These are phyloP conservation scores for Cucurbita maxima DNA, from an alignment of 306 rosid species.

Conservation along the genomic window DNA sequence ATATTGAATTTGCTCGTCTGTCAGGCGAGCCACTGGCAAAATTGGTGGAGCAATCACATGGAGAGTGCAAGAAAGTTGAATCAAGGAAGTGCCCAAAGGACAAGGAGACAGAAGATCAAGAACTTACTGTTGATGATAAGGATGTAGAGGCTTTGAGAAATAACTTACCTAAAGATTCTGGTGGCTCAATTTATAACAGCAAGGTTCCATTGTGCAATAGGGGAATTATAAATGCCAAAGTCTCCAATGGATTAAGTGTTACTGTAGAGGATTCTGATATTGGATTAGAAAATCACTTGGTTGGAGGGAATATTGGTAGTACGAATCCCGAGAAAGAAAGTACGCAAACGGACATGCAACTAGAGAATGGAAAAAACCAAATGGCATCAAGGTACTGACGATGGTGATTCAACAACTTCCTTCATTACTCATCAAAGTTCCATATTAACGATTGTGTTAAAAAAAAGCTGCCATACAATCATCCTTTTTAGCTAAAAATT, in stretches of 20 bases:
- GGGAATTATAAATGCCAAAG: constrained; percentile 19
- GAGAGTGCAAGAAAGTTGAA: constrained; percentile 19
- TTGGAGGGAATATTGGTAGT: constrained; percentile 17
- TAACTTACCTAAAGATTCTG: constrained; percentile 9
- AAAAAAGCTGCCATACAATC: not conserved
- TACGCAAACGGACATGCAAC: constrained; percentile 23
- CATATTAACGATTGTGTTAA: not conserved
- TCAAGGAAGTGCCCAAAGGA: constrained; percentile 14
- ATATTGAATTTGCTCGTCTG: constrained; percentile 13
- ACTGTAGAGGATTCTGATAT: constrained; percentile 24
- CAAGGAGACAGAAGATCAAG: constrained; percentile 24
- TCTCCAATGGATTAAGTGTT: constrained; percentile 15
- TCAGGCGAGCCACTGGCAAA: constrained; percentile 15
- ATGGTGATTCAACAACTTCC: constrained; percentile 7
- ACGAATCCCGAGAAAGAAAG: constrained; percentile 15
- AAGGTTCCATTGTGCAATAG: constrained; percentile 16
- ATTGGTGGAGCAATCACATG: constrained; percentile 17
- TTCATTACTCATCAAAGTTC: constrained; percentile 3
- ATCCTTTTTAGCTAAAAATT: not conserved
- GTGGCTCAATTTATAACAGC: constrained; percentile 15
- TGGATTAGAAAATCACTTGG: not conserved
- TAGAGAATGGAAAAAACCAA: constrained; percentile 23
- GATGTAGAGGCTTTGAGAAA: constrained; percentile 22
- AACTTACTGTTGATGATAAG: constrained; percentile 13
- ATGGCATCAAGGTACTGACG: constrained; percentile 42